Conservation (phyloP, 352 stramenopile species). For the Pilasporangium apinafurcum region DNA sequence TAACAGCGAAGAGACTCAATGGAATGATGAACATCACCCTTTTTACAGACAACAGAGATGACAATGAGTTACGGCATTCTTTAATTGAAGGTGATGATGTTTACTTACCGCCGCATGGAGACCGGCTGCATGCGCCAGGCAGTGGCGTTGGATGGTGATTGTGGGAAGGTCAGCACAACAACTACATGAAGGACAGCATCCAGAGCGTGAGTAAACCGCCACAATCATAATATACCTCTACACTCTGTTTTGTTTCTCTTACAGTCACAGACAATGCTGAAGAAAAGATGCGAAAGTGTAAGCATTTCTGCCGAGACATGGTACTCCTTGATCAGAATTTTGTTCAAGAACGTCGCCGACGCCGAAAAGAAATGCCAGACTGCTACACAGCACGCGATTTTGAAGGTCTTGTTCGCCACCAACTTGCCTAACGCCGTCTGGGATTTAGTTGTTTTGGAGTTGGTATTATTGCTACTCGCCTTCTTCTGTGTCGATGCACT, state of each 20-base stretch:
- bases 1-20: constrained; percentile 74
- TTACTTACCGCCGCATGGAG: constrained; percentile 24
- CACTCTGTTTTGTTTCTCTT: constrained; percentile 2
- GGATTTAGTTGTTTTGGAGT: too few relatives aligned
- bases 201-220: background rate
- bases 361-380: constrained; percentile 84
- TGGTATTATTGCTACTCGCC: too few relatives aligned
- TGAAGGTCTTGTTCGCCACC: background rate
- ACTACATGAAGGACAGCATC: constrained; percentile 19
- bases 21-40: constrained; percentile 74
- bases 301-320: constrained; percentile 81
- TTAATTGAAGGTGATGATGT: background rate
- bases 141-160: constrained; percentile 20
- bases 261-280: constrained; percentile 78
- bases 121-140: constrained; percentile 64
- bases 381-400: constrained; percentile 37
- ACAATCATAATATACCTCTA: background rate
- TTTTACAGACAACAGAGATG: background rate
- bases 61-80: background rate
- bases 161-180: constrained; percentile 68
- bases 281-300: constrained; percentile 78
- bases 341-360: constrained; percentile 79
- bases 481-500: too few relatives aligned
- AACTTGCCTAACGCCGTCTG: too few relatives aligned
- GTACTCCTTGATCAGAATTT: constrained; percentile 83